These are phyloP conservation scores for Sechiopsis laciniata DNA, from an alignment of 306 rosid genomes.

Conservation along the genomic window DNA sequence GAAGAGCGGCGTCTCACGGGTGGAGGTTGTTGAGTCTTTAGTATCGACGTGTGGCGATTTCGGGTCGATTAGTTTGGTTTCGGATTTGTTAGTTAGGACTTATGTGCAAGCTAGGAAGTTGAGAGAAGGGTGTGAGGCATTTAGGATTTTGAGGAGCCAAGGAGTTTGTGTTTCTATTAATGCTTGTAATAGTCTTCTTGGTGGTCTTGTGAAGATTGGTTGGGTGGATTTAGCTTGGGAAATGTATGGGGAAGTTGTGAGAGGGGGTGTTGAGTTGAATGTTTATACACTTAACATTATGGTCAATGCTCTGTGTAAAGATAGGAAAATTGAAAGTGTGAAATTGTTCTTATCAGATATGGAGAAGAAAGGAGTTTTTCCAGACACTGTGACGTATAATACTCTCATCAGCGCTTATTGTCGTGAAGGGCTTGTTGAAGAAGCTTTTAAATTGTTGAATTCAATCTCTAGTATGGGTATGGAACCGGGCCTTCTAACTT, in stretches of 20 bases:
- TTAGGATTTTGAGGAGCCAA: slow-evolving; percentile 37
- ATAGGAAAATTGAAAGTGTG: slow-evolving; percentile 40
- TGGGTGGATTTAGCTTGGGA: slow-evolving; percentile 83
- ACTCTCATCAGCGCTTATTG: slow-evolving; percentile 63
- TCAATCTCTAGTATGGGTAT: slow-evolving; percentile 48
- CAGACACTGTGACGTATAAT: slow-evolving; percentile 73
- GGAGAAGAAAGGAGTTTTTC: slow-evolving; percentile 50
- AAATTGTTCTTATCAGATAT: slow-evolving; percentile 44
- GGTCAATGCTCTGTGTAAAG: slow-evolving; percentile 86
- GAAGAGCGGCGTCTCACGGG: slow-evolving; percentile 59
- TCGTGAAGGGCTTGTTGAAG: slow-evolving; percentile 46
- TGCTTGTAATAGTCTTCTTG: slow-evolving; percentile 74
- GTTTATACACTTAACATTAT: slow-evolving; percentile 74
- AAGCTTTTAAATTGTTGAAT: slow-evolving; percentile 49
- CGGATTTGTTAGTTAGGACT: slow-evolving; percentile 69
- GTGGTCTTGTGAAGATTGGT: slow-evolving; percentile 69
- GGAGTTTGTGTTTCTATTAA: slow-evolving; percentile 54
- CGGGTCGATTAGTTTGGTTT: slow-evolving; percentile 31
- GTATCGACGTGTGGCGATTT: slow-evolving; percentile 22
- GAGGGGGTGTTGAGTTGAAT: slow-evolving; percentile 46
- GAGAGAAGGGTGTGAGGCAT: slow-evolving; percentile 71
- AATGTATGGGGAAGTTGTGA: slow-evolving; percentile 45
- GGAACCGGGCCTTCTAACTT: slow-evolving; percentile 61
- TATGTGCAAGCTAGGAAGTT: slow-evolving; percentile 80
- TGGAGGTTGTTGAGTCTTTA: slow-evolving; percentile 51